Evolutionary conservation across 345 rosid species (phyloP).

Genomic region (Murraya paniculata): DNA sequence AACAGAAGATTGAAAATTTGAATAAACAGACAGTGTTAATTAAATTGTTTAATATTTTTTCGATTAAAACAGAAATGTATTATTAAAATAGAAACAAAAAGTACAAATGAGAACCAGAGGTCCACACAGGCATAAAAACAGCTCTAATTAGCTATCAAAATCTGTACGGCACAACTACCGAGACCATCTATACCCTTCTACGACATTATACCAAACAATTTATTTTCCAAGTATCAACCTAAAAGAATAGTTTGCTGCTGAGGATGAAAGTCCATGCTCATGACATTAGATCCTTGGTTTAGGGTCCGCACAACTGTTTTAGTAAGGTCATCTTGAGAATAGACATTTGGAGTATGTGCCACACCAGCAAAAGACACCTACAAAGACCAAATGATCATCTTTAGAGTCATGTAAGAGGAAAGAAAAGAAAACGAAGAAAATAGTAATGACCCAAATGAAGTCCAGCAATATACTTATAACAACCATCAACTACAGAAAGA

Average conservation of each 20-base stretch:
- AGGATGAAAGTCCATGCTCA: constrained; percentile 61
- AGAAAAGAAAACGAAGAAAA: background rate
- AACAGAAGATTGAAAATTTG: constrained; percentile 1
- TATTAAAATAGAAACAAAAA: background rate
- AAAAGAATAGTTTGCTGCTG: constrained; percentile 41
- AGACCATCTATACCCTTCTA: background rate
- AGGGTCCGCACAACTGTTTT: constrained; percentile 30
- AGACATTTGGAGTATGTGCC: constrained; percentile 46
- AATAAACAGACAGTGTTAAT: background rate
- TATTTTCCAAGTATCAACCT: constrained; percentile 24
- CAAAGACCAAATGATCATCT: constrained; percentile 8
- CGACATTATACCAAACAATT: background rate
- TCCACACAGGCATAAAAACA: background rate
- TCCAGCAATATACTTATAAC: background rate
- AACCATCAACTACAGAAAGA: background rate
- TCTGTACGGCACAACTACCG: background rate
- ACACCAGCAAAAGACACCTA: constrained; percentile 48
- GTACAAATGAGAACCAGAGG: background rate
- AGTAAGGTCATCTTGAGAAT: constrained; percentile 49
- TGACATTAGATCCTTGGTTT: constrained; percentile 48
- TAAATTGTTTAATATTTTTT: background rate
- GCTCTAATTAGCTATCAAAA: background rate
- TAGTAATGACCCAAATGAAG: constrained; percentile 1
- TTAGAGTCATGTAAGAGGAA: background rate
- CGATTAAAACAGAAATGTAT: background rate